These are phyloP conservation scores for Murraya paniculata DNA, from an alignment of 345 rosid species.

Conservation along the genomic window DNA sequence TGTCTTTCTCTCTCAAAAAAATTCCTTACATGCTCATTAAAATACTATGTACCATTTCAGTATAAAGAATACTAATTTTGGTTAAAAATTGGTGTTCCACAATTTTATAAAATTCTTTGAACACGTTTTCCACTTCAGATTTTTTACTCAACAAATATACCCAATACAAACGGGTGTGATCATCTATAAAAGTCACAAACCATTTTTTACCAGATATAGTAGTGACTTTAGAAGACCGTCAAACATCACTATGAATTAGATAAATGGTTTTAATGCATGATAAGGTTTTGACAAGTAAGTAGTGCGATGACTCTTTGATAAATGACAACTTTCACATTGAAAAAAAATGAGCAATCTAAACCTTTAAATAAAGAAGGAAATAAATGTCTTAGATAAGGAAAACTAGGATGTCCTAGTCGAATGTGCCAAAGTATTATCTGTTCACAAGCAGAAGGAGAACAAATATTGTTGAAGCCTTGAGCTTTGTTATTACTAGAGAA, in stretches of 20 bases:
- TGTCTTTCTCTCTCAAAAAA: neutral
- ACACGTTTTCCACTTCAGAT: neutral
- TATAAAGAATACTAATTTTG: neutral
- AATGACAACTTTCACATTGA: neutral
- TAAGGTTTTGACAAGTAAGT: neutral
- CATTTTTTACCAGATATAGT: neutral
- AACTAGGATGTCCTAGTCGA: neutral
- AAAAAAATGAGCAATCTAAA: neutral
- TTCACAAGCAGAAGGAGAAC: no score
- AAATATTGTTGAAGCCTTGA: neutral
- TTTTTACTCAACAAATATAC: neutral
- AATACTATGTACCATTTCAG: no score
- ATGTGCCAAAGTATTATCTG: neutral
- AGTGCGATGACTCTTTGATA: neutral
- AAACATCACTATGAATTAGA: neutral
- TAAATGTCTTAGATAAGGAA: neutral
- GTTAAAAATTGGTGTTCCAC: neutral
- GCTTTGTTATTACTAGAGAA: neutral
- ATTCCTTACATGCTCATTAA: neutral
- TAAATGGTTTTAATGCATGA: neutral
- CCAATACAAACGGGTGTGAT: neutral
- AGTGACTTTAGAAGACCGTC: no score
- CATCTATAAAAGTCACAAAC: constrained; percentile 3
- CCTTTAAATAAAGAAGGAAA: neutral
- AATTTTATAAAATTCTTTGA: neutral